Conservation (phyloP, 306 rosid genomes). For the Arachis hypogaea region DNA sequence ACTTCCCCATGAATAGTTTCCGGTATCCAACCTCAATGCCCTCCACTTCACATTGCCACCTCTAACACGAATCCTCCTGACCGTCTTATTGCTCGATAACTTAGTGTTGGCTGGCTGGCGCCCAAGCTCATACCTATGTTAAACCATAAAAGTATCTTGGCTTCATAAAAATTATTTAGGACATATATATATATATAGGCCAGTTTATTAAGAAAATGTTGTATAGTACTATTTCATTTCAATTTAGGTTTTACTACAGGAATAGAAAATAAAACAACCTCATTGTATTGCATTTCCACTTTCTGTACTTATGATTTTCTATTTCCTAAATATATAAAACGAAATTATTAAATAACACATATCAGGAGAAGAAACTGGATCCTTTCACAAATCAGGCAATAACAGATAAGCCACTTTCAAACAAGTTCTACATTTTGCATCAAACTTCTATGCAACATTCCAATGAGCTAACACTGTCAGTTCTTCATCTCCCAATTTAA, state of each 20-base stretch:
- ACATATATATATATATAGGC: neutral
- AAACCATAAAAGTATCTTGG: neutral
- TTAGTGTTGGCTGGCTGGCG: slow-evolving; percentile 64
- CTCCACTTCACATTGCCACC: slow-evolving; percentile 73
- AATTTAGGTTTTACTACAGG: neutral
- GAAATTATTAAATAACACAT: too few species aligned
- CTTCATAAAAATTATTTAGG: neutral
- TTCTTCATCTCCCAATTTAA: too few species aligned
- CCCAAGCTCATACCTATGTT: slow-evolving; percentile 59
- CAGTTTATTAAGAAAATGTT: neutral
- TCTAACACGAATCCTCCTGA: slow-evolving; percentile 57
- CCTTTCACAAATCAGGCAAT: too few species aligned
- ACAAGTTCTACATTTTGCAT: too few species aligned
- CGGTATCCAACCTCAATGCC: slow-evolving; percentile 62
- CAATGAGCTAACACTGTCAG: too few species aligned
- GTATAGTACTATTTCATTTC: too few species aligned
- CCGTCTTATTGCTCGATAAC: slow-evolving; percentile 60
- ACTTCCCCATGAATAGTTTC: slow-evolving; percentile 63
- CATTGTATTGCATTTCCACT: neutral
- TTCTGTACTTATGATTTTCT: neutral
- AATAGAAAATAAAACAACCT: neutral
- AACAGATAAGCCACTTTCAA: too few species aligned
- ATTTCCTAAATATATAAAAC: neutral
- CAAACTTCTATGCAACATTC: too few species aligned
- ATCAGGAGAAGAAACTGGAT: too few species aligned